Percentiles rank a stretch among this genome's conserved stretches.
phyloP scores from a whole-genome alignment of 768 basidiomycete species.

The Omphalotus guepiniiformis region DNA sequence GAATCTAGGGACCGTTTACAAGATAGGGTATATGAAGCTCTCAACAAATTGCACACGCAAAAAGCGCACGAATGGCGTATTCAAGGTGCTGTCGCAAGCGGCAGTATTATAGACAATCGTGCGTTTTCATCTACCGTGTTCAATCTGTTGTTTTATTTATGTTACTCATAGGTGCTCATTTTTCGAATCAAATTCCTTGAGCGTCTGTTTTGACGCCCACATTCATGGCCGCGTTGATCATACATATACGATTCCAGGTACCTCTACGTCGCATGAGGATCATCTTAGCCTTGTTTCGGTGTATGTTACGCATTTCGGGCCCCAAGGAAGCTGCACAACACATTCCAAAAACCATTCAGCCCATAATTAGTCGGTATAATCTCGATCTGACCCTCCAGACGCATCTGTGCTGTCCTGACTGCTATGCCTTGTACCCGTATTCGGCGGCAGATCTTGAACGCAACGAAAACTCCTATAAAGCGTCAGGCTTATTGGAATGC shows the following conservation, averaged over 20 bases:
- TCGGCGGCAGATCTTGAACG: not conserved
- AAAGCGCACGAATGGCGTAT: not conserved
- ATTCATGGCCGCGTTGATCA: not conserved
- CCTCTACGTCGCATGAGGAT: not conserved
- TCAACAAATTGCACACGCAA: not conserved
- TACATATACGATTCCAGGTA: not conserved
- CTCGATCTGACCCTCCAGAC: not conserved
- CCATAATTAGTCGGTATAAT: not conserved
- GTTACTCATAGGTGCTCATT: not conserved
- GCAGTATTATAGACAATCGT: not conserved
- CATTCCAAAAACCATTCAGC: constrained; percentile 2
- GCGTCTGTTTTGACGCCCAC: not conserved
- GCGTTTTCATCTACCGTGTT: not conserved
- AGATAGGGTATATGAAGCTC: not conserved
- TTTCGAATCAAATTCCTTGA: not conserved
- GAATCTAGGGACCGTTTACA: not conserved
- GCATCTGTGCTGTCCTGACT: not conserved
- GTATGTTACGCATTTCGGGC: not conserved
- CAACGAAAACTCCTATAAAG: not conserved
- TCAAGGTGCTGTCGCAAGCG: not conserved
- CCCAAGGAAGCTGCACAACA: not conserved
- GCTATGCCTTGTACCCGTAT: not conserved
- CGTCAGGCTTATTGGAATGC: not conserved
- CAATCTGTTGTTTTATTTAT: not conserved
- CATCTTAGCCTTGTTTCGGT: not conserved